These are phyloP conservation scores for Pelagomonas calceolata DNA, from an alignment of 108 stramenopile species.

Conservation along the genomic window DNA sequence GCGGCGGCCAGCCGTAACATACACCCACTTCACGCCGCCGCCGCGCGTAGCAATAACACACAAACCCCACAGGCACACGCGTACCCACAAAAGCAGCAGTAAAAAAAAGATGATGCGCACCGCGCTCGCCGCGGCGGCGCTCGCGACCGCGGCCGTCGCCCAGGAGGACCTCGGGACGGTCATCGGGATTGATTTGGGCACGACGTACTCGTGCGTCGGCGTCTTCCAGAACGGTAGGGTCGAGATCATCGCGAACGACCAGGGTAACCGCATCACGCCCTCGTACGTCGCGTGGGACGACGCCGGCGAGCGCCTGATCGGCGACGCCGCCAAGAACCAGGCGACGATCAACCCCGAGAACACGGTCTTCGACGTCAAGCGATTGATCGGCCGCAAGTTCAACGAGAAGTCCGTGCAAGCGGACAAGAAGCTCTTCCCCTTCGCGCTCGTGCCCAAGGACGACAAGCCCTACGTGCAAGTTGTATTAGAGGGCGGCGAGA, in stretches of 20 bases:
- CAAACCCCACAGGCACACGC: too few species aligned
- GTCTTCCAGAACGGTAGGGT: constrained; percentile 95
- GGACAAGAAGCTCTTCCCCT: constrained; percentile 85
- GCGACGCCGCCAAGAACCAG: constrained; percentile 96
- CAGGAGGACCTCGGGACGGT: too few species aligned
- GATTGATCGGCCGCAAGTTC: constrained; percentile 86
- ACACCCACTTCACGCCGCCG: too few species aligned
- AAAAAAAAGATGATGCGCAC: too few species aligned
- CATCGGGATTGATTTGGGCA: constrained; percentile 74
- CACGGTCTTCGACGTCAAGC: constrained; percentile 94
- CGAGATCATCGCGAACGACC: constrained; percentile 29
- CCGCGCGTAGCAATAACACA: too few species aligned
- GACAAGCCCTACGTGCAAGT: constrained; percentile 56
- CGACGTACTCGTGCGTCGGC: constrained; percentile 97
- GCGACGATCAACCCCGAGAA: constrained; percentile 85
- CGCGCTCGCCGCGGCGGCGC: too few species aligned
- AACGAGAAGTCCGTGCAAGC: constrained; percentile 71
- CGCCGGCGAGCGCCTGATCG: constrained; percentile 14
- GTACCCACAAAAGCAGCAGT: too few species aligned
- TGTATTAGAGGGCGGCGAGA: constrained; percentile 27
- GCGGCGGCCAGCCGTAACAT: too few species aligned
- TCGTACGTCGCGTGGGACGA: too few species aligned
- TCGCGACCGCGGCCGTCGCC: too few species aligned
- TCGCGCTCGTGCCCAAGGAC: constrained; percentile 59
- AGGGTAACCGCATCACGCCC: too few species aligned